Evolutionary conservation across 2,329 filamentous ascomycete genomes (phyloP).

Genomic region (Pseudocercospora ulei): DNA sequence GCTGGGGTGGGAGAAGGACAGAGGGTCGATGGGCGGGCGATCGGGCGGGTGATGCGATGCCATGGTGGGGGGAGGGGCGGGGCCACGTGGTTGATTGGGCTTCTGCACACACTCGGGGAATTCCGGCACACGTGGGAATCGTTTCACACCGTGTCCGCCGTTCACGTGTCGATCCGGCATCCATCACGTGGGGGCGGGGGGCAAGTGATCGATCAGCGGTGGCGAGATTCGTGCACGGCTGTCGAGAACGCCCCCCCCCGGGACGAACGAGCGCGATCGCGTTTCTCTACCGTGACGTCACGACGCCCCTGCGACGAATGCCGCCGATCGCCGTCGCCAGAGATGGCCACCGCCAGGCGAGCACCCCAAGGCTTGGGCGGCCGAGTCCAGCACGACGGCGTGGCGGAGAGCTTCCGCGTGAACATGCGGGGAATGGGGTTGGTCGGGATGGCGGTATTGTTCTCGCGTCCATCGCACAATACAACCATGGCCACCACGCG

Average conservation of each 20-base stretch:
- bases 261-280: slow-evolving; percentile 38
- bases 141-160: no score
- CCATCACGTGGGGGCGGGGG: no score
- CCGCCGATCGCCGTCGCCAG: slow-evolving; percentile 41
- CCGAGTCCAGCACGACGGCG: slow-evolving; percentile 54
- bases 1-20: no score
- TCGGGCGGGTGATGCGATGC: no score
- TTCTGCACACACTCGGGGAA: no score
- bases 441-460: slow-evolving; percentile 39
- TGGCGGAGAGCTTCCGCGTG: slow-evolving; percentile 53
- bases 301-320: slow-evolving; percentile 40
- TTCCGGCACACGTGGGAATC: no score
- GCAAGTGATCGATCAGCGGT: slow-evolving; percentile 53
- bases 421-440: slow-evolving; percentile 46
- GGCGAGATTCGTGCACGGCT: slow-evolving; percentile 53
- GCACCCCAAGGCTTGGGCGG: slow-evolving; percentile 41
- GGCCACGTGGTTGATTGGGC: no score
- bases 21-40: no score
- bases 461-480: slow-evolving; percentile 38
- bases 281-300: slow-evolving; percentile 43
- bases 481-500: slow-evolving; percentile 35
- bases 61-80: no score
- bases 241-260: slow-evolving; percentile 38
- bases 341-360: slow-evolving; percentile 40
- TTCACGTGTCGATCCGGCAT: no score